Percentiles rank a stretch among this genome's conserved stretches.
These are phyloP conservation scores for Fusarium begoniae DNA, from an alignment of 2,329 filamentous ascomycete species.

Conservation along the genomic window DNA sequence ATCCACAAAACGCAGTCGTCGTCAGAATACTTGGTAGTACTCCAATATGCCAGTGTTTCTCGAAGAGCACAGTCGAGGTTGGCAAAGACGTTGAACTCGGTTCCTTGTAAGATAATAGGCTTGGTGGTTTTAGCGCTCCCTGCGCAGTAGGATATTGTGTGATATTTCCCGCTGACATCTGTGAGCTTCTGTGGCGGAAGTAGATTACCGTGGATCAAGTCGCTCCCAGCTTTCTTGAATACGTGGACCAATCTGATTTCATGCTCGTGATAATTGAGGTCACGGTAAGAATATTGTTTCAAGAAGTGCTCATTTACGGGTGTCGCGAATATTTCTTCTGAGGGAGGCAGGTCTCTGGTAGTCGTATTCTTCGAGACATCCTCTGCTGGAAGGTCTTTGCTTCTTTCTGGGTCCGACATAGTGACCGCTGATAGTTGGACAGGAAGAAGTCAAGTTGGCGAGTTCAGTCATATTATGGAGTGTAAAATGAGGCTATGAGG, in stretches of 20 bases:
- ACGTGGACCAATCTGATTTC: not conserved
- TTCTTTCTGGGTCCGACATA: not conserved
- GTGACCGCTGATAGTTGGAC: not conserved
- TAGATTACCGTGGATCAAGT: not conserved
- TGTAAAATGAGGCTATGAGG: not conserved
- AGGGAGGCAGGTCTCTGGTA: no score
- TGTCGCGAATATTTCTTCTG: not conserved
- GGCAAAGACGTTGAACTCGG: not conserved
- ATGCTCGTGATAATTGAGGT: not conserved
- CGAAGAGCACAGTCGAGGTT: not conserved
- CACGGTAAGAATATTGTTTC: rapidly evolving
- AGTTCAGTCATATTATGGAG: not conserved
- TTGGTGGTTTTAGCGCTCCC: not conserved
- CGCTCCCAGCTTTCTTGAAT: rapidly evolving
- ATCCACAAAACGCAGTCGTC: not conserved
- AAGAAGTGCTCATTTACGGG: not conserved
- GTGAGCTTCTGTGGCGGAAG: not conserved
- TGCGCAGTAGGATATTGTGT: not conserved
- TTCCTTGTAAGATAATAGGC: not conserved
- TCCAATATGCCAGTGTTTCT: not conserved
- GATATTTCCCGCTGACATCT: not conserved
- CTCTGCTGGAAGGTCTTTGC: rapidly evolving
- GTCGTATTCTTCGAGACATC: not conserved
- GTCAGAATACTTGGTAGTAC: not conserved
- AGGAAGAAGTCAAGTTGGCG: not conserved